Percentiles rank a stretch among this genome's conserved stretches.
Conservation (phyloP, 1,284 basidiomycete genomes). For the Cutaneotrichosporon mucoides region DNA sequence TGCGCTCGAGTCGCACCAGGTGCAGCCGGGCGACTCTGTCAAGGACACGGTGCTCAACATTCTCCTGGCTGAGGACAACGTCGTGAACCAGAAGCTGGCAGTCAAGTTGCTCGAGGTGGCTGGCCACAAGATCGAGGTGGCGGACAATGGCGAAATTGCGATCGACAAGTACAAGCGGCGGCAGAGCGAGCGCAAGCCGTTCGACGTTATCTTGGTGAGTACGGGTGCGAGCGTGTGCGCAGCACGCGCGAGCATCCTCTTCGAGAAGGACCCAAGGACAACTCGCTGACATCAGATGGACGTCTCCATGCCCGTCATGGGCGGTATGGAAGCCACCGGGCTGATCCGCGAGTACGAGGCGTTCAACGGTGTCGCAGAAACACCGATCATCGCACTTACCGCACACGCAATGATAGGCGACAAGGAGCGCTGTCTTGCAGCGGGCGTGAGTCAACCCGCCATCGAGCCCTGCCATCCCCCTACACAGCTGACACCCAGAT, state of each 20-base stretch:
- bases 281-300: conserved; percentile 69
- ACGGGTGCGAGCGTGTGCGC: too few relatives aligned
- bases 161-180: conserved; percentile 46
- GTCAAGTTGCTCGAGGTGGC: conserved; percentile 97
- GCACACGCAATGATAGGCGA: conserved; percentile 81
- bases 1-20: conserved; percentile 90
- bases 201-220: conserved; percentile 79
- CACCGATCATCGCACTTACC: conserved; percentile 93
- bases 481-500: conserved; percentile 6
- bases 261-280: too few relatives aligned
- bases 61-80: conserved; percentile 92
- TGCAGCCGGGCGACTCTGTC: conserved; percentile 68
- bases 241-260: too few relatives aligned
- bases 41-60: conserved; percentile 88
- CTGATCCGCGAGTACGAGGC: conserved; percentile 66
- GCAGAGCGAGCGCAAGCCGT: conserved; percentile 55
- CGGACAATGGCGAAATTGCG: conserved; percentile 81
- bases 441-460: conserved; percentile 53
- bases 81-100: conserved; percentile 89
- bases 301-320: conserved; percentile 92
- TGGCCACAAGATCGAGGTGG: conserved; percentile 93
- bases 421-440: conserved; percentile 84
- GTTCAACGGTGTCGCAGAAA: conserved; percentile 64
- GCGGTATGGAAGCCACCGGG: conserved; percentile 54
- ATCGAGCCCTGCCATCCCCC: too few relatives aligned